A percentile compares a stretch with the other conserved stretches of the same genome.
These are phyloP conservation scores for Aspergillus sojae DNA, from an alignment of 2,329 filamentous ascomycete genomes.

Conservation along the genomic window DNA sequence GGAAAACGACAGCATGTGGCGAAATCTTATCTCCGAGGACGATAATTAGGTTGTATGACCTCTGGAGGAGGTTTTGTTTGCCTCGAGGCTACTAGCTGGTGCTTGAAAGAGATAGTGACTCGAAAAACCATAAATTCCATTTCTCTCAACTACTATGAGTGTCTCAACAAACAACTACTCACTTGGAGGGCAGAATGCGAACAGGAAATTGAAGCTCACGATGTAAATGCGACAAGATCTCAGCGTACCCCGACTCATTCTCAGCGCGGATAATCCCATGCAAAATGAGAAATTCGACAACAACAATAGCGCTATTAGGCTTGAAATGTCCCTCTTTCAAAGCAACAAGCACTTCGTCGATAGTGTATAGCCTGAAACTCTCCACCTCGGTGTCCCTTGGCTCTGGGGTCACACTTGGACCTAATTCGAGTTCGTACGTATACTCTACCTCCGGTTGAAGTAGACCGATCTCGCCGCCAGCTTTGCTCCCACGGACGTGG, in stretches of 20 bases:
- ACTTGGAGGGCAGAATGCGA: background rate
- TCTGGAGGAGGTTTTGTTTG: too few species aligned
- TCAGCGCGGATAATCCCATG: constrained; percentile 34
- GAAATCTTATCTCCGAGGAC: background rate
- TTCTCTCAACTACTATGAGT: too few species aligned
- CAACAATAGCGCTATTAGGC: constrained; percentile 33
- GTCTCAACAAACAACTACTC: too few species aligned
- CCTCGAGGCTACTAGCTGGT: too few species aligned
- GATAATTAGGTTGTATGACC: too few species aligned
- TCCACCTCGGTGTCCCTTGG: constrained; percentile 35
- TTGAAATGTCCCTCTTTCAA: constrained; percentile 33
- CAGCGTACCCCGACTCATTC: constrained; percentile 31
- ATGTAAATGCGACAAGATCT: constrained; percentile 36
- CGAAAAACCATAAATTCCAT: too few species aligned
- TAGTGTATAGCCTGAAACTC: constrained; percentile 29
- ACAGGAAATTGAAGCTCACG: constrained; percentile 6
- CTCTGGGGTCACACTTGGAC: constrained; percentile 20
- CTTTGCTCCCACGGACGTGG: constrained; percentile 2
- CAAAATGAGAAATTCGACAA: constrained; percentile 37
- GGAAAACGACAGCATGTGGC: background rate
- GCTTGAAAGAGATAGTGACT: too few species aligned
- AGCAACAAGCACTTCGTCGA: constrained; percentile 30
- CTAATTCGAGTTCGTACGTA: constrained; percentile 36
- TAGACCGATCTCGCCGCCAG: constrained; percentile 13
- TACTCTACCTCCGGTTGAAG: constrained; percentile 38